Percentiles rank a stretch among this genome's conserved stretches.
phyloP scores from a whole-genome alignment of 2,329 filamentous ascomycete species.

The Berkeleyomyces basicola region DNA sequence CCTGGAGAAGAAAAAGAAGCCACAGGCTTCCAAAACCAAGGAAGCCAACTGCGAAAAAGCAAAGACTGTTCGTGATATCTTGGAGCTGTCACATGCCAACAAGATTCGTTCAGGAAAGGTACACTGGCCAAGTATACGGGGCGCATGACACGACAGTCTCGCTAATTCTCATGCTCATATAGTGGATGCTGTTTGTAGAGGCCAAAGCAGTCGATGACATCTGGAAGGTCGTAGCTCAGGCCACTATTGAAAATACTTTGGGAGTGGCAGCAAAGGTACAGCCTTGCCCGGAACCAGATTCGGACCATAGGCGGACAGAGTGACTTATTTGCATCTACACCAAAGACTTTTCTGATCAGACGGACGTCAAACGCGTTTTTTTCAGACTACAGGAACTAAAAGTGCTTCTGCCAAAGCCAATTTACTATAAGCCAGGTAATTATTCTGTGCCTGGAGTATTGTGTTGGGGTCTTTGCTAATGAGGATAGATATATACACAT shows the following conservation, averaged over 20 bases:
- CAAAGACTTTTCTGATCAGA: constrained; percentile 49
- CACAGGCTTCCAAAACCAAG: constrained; percentile 23
- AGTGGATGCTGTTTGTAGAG: constrained; percentile 62
- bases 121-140: constrained; percentile 10
- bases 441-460: constrained; percentile 15
- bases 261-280: constrained; percentile 56
- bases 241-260: constrained; percentile 50
- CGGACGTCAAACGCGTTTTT: constrained; percentile 54
- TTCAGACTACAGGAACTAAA: constrained; percentile 43
- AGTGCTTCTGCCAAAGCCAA: constrained; percentile 35
- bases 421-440: constrained; percentile 66
- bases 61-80: constrained; percentile 36
- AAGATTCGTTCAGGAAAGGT: constrained; percentile 52
- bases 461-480: constrained; percentile 6
- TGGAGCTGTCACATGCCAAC: constrained; percentile 40
- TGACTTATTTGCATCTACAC: constrained; percentile 67
- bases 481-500: constrained; percentile 45
- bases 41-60: constrained; percentile 34
- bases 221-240: constrained; percentile 51
- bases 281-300: constrained; percentile 33
- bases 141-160: neutral
- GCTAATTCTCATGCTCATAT: constrained; percentile 1
- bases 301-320: constrained; percentile 24
- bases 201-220: constrained; percentile 37
- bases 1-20: constrained; percentile 24